Evolutionary conservation across 306 rosid species (phyloP).

Genomic region (Lotus japonicus): DNA sequence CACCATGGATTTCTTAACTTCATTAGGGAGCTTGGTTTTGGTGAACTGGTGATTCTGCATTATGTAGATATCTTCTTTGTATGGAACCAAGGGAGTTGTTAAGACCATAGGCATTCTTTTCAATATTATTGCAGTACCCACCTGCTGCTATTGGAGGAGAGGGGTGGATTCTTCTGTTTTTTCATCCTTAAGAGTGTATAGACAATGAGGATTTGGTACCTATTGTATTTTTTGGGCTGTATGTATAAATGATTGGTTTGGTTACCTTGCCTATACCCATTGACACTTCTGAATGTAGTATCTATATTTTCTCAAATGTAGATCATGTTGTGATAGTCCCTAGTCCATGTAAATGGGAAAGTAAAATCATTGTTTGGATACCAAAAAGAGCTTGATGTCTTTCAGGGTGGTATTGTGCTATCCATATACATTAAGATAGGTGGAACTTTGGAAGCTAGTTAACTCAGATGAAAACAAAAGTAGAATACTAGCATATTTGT

Average conservation of each 20-base stretch:
- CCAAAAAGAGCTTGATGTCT: neutral
- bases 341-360: neutral
- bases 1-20: slow-evolving; percentile 12
- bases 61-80: slow-evolving; percentile 22
- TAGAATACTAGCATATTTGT: no score
- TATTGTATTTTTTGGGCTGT: slow-evolving; percentile 7
- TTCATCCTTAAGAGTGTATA: slow-evolving; percentile 24
- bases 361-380: slow-evolving; percentile 7
- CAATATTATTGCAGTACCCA: neutral
- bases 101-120: neutral
- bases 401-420: no score
- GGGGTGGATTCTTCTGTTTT: slow-evolving; percentile 10
- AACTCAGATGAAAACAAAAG: no score
- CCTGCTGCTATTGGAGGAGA: neutral
- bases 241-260: slow-evolving; percentile 18
- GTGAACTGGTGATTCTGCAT: slow-evolving; percentile 5
- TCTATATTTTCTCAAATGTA: neutral
- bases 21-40: slow-evolving; percentile 20
- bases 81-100: slow-evolving; percentile 8
- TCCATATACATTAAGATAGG: no score
- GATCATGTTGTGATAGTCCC: slow-evolving; percentile 4
- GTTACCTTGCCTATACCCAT: neutral
- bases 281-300: neutral
- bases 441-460: no score
- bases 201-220: slow-evolving; percentile 19